Evolutionary conservation across 2,329 filamentous ascomycete species (phyloP).

Genomic region (Paecilomyces sp.): DNA sequence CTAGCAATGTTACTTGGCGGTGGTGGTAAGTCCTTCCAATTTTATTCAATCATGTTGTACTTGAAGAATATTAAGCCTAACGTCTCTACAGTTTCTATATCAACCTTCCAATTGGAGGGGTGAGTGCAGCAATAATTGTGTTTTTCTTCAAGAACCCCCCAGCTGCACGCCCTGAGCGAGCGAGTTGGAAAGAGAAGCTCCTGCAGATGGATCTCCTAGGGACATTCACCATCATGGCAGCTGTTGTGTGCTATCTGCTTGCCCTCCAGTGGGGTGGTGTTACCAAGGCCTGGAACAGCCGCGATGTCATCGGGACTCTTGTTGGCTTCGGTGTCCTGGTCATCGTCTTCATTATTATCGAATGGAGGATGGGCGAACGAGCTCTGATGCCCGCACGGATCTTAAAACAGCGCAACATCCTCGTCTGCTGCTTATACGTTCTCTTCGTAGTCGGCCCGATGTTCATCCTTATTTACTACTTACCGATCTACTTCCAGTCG

Average conservation of each 20-base stretch:
- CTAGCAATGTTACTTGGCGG: conserved; percentile 38
- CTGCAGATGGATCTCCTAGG: conserved; percentile 17
- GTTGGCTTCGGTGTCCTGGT: conserved; percentile 14
- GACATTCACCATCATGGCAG: conserved; percentile 13
- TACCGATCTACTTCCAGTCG: conserved; percentile 30
- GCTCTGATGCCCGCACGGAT: conserved; percentile 30
- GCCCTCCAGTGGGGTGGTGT: conserved; percentile 20
- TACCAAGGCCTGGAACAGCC: conserved; percentile 16
- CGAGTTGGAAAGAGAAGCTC: conserved; percentile 12
- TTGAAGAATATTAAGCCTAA: background rate
- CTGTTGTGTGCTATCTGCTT: conserved; percentile 17
- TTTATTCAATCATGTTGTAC: background rate
- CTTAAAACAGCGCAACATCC: conserved; percentile 28
- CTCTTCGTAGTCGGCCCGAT: conserved; percentile 29
- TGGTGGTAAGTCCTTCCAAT: conserved; percentile 24
- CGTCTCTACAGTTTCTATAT: conserved; percentile 20
- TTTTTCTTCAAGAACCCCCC: conserved; percentile 19
- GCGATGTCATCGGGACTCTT: conserved; percentile 13
- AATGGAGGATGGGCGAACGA: conserved; percentile 12
- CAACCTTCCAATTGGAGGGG: conserved; percentile 25
- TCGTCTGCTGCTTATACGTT: conserved; percentile 20
- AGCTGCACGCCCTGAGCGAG: conserved; percentile 3
- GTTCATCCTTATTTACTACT: conserved; percentile 26
- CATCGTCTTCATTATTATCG: conserved; percentile 11
- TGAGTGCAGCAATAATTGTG: conserved; percentile 14